Percentiles rank a stretch among this genome's conserved stretches.
Conservation (phyloP, 495 filamentous ascomycete genomes). For the Wilcoxina mikolae region DNA sequence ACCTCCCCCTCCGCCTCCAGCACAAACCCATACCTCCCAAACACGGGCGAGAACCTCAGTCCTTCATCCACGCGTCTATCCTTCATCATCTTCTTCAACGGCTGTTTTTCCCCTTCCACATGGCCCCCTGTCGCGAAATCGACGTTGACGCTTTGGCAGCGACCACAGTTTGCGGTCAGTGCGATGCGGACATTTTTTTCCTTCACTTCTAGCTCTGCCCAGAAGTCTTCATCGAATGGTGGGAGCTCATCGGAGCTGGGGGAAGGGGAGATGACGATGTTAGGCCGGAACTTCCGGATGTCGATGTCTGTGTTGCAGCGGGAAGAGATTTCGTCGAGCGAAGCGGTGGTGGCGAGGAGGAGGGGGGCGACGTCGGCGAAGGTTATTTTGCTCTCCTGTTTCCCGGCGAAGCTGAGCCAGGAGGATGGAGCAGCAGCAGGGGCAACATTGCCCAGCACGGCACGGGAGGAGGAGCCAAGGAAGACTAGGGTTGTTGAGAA, state of each 20-base stretch:
- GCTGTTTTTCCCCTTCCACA: conserved; percentile 7
- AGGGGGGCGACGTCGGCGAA: conserved; percentile 74
- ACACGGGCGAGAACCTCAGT: conserved; percentile 18
- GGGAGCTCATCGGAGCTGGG: conserved; percentile 28
- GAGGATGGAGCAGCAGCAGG: background rate
- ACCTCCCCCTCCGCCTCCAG: conserved; percentile 3
- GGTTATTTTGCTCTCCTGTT: conserved; percentile 35
- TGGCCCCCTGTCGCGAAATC: conserved; percentile 14
- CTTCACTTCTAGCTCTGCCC: conserved; percentile 47
- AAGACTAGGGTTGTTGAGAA: conserved; percentile 14
- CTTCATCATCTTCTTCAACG: conserved; percentile 37
- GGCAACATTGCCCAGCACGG: conserved; percentile 14
- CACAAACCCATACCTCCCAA: conserved; percentile 21
- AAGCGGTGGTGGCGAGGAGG: conserved; percentile 55
- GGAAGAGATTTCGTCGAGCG: conserved; percentile 47
- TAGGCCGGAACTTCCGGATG: conserved; percentile 70
- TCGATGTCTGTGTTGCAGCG: conserved; percentile 42
- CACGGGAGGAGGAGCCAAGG: conserved; percentile 10
- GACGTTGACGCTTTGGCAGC: conserved; percentile 39
- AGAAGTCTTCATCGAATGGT: conserved; percentile 76
- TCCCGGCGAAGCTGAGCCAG: background rate
- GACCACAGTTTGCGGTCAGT: conserved; percentile 58
- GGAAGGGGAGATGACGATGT: conserved; percentile 49
- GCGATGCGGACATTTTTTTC: conserved; percentile 28
- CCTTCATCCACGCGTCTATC: conserved; percentile 25